Conservation (phyloP, 768 basidiomycete species). For the Exsudoporus frostii region DNA sequence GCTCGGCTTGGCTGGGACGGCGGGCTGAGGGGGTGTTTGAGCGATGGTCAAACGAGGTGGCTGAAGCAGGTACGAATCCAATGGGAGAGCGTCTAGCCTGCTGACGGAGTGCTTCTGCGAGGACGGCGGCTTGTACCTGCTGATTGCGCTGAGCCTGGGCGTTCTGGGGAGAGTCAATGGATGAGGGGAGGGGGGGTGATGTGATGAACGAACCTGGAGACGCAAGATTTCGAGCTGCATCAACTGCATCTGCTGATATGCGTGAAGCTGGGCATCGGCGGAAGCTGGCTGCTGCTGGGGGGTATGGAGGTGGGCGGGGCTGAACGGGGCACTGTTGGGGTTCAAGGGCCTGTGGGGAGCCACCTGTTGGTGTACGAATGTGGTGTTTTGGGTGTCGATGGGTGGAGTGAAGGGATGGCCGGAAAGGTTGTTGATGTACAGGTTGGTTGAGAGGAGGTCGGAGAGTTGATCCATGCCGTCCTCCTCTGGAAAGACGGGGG, state of each 20-base stretch:
- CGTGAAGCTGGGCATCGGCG: slow-evolving; percentile 52
- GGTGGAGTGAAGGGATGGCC: slow-evolving; percentile 64
- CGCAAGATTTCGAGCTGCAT: slow-evolving; percentile 80
- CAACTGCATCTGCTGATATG: slow-evolving; percentile 74
- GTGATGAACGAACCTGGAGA: slow-evolving; percentile 58
- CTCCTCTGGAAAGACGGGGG: slow-evolving; percentile 45
- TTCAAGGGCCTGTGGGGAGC: slow-evolving; percentile 50
- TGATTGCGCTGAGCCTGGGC: slow-evolving; percentile 57
- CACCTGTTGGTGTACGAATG: slow-evolving; percentile 63
- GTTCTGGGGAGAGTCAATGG: slow-evolving; percentile 39
- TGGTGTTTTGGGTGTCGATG: slow-evolving; percentile 63
- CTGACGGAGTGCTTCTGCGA: slow-evolving; percentile 57
- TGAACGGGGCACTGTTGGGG: slow-evolving; percentile 49
- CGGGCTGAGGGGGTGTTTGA: slow-evolving; percentile 58
- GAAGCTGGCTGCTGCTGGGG: slow-evolving; percentile 39
- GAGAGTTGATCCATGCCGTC: slow-evolving; percentile 58
- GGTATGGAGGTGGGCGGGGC: slow-evolving; percentile 38
- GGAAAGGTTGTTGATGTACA: slow-evolving; percentile 44
- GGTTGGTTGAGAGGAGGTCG: slow-evolving; percentile 51
- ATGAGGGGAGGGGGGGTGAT: not conserved
- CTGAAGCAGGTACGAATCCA: slow-evolving; percentile 55
- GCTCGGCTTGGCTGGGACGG: slow-evolving; percentile 67
- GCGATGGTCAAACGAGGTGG: slow-evolving; percentile 67
- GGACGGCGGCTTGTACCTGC: slow-evolving; percentile 69
- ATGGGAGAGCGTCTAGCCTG: slow-evolving; percentile 36